Base-by-base conservation (phyloP, 2,329 filamentous ascomycete genomes). In the Cladosporium sp. region DNA sequence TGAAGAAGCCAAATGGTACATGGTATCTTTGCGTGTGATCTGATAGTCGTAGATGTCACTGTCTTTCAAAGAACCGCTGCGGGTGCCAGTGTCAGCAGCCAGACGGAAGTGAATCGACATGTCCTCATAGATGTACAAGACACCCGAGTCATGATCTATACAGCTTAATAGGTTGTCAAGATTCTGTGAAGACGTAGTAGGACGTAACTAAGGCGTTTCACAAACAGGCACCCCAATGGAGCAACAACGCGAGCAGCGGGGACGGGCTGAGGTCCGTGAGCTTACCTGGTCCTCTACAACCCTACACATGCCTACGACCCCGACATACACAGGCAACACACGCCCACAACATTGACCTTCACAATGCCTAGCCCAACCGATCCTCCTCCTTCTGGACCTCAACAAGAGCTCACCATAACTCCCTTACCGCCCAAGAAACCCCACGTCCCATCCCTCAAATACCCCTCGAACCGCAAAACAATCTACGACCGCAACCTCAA, bases 401-500 rank as follows among this genome's bases (percentile, higher is more conserved):
- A 20, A 17, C n/a, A 39, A 50, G 49, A 51, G 17, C 55, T 51
- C 19, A 52, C 55, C 22, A 58, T 60, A 59, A 63, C 62, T 6
- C 63, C 70, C 12, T 65, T 73, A 25, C 63, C 69, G 11, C 68
- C 68, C 30, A 64, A 69, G n/a, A 69, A 70, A 50, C 67, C 69
- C 49, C 72, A 71, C 60, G 63, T 68, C 17, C 66, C 73, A 38
- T 87, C 89, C 25, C 86, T 99, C 62, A 89, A 92, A 66, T 90
- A 95, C 70, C 93, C 94, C 50, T 90, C 90, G 59, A 96, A 87
- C 74, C 91, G 92, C 78, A 97, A 97, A 79, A 96, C 92, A 64
- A 97, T 99, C 78, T 99, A 97, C 80, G 92, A 97, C 80, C 85
- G 94, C 58, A 92, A 96, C 62, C 81, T 97, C 62, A 97, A 97